Base-by-base conservation (phyloP, 306 rosid species). In the Castanopsis chinensis region DNA sequence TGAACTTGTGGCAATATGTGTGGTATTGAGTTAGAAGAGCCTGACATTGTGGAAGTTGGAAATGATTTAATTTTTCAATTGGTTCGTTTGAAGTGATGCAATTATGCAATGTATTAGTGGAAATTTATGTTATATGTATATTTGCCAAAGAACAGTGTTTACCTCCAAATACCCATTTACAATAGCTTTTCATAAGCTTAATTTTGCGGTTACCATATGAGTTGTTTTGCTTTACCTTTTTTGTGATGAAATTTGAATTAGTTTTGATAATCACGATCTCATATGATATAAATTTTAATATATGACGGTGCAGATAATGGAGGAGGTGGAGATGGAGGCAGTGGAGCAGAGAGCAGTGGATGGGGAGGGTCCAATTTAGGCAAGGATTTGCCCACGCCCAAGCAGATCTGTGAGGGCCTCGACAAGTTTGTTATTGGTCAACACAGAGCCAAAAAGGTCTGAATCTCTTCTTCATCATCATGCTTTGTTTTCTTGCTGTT, bases 301-400 rank as follows among this genome's bases (percentile, higher is more conserved):
- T 72, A 76, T 79, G 72, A 35, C 32, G 70, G 53, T 67, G 75
- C 71, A 63, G 64, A 79, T 35, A 45, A 14, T 52, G 81, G 73
- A 25, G 88, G 89, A 0, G 87, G 88, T 57, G 73, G 85, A 0
- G 79, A 82, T 4, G 81, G 87, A 2, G 90, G 75, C 37, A 86
- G 79, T 4, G 63, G 77, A 53, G 91, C 83, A 7, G 94, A 89
- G 84, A 91, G 85, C 80, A 83, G 41, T 2, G n/a, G 85, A 23
- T 91, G 97, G 97, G 99, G 99, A 27, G 97, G 99, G 74, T 92
- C 99, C 65, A 92, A 87, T 84, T 83, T 94, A 83, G 99, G 99
- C 32, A 90, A 88, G 86, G 93, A 92, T 79, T 87, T 94, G 7
- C 99, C 99, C 37, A 88, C 99, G 3, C 99, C 99, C 0, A 94